These are phyloP conservation scores for Skeletonema potamos DNA, from an alignment of 108 stramenopile genomes.

Conservation along the genomic window DNA sequence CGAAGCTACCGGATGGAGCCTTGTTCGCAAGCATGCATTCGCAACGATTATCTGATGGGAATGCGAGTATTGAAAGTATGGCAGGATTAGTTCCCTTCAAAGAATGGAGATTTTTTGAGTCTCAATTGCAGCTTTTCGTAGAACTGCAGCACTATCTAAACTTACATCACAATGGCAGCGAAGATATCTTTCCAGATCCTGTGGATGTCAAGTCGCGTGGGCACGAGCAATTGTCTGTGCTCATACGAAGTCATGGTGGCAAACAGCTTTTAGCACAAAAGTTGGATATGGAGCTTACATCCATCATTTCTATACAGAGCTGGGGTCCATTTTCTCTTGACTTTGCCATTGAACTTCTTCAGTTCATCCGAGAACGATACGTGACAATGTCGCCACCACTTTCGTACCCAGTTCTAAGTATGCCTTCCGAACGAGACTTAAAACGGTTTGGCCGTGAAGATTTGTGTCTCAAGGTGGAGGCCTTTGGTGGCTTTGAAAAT, in stretches of 20 bases:
- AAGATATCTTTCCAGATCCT: slow-evolving; percentile 46
- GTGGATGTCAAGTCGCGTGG: slow-evolving; percentile 27
- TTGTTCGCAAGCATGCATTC: slow-evolving; percentile 4
- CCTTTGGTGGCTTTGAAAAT: slow-evolving; percentile 77
- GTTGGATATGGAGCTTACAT: slow-evolving; percentile 47
- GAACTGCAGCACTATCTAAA: slow-evolving; percentile 56
- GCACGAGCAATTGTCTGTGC: slow-evolving; percentile 20
- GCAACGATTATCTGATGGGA: slow-evolving; percentile 6
- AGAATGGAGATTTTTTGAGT: slow-evolving; percentile 75
- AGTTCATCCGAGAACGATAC: slow-evolving; percentile 53
- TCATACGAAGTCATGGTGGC: slow-evolving; percentile 70
- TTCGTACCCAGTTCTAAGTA: slow-evolving; percentile 37
- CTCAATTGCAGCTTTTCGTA: slow-evolving; percentile 58
- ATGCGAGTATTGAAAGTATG: slow-evolving; percentile 16
- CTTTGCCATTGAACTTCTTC: slow-evolving; percentile 58
- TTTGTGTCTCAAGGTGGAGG: slow-evolving; percentile 40
- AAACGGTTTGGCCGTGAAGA: slow-evolving; percentile 14
- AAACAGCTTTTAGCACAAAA: slow-evolving; percentile 53
- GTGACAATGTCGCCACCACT: slow-evolving; percentile 52
- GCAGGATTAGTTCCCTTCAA: slow-evolving; percentile 62
- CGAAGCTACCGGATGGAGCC: slow-evolving; percentile 16
- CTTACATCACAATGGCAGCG: slow-evolving; percentile 33
- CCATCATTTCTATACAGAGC: slow-evolving; percentile 23
- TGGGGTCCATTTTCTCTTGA: slow-evolving; percentile 63
- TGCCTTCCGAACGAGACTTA: slow-evolving; percentile 48